Evolutionary conservation across 2,329 filamentous ascomycete species (phyloP).

Genomic region (Coniochaeta ligniaria): DNA sequence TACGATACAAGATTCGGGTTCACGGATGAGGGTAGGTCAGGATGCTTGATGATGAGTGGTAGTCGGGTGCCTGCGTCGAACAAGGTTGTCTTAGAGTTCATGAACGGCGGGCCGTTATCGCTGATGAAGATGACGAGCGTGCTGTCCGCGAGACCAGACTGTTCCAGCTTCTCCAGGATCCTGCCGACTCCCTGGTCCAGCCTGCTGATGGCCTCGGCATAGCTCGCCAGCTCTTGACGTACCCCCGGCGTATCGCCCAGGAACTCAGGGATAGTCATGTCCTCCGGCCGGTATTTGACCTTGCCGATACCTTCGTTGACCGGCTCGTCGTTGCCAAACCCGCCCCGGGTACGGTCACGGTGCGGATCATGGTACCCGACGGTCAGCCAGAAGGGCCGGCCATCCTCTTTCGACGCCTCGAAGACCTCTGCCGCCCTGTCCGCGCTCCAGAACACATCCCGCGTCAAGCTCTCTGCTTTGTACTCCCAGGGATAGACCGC

Average conservation of each 20-base stretch:
- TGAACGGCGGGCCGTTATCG: conserved; percentile 41
- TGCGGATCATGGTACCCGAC: conserved; percentile 40
- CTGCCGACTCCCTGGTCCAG: conserved; percentile 33
- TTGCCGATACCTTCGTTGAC: conserved; percentile 14
- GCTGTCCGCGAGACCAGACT: conserved; percentile 20
- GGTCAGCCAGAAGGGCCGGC: conserved; percentile 34
- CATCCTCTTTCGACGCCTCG: conserved; percentile 17
- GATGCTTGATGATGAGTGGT: conserved; percentile 24
- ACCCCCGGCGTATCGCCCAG: conserved; percentile 31
- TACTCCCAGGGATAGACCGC: conserved; percentile 33
- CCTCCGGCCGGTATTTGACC: conserved; percentile 15
- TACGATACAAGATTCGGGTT: conserved; percentile 38
- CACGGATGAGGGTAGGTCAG: conserved; percentile 3
- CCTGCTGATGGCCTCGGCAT: conserved; percentile 31
- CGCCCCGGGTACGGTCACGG: conserved; percentile 29
- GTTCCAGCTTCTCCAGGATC: conserved; percentile 25
- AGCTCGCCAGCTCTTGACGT: conserved; percentile 33
- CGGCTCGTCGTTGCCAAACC: conserved; percentile 34
- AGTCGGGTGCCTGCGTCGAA: conserved; percentile 38
- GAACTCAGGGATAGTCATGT: conserved; percentile 32
- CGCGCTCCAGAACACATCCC: conserved; percentile 33
- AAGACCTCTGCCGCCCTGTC: conserved; percentile 27
- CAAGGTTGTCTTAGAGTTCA: conserved; percentile 44
- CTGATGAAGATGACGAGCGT: conserved; percentile 39
- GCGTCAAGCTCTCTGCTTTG: conserved; percentile 29